phyloP scores from a whole-genome alignment of 2,329 filamentous ascomycete species.

The Cladosporium sp. region DNA sequence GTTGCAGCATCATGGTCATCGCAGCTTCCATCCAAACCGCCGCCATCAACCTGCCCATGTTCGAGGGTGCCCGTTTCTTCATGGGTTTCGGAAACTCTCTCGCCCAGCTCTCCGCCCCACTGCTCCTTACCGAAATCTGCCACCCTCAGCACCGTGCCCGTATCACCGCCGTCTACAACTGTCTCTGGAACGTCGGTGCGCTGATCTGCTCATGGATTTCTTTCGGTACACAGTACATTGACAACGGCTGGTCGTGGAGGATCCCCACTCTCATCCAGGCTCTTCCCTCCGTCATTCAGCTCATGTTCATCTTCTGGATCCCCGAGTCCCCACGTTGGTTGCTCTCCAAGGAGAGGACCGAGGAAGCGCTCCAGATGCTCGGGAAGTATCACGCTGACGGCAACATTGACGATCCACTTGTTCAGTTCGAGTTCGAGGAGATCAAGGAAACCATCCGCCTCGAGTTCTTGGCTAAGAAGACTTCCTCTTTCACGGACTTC shows the following conservation, averaged over 20 bases:
- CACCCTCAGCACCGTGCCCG: slow-evolving; percentile 20
- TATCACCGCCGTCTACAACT: slow-evolving; percentile 21
- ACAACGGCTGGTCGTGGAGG: slow-evolving; percentile 46
- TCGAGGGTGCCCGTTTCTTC: slow-evolving; percentile 21
- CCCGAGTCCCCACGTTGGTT: slow-evolving; percentile 63
- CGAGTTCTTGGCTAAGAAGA: slow-evolving; percentile 41
- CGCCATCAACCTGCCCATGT: slow-evolving; percentile 18
- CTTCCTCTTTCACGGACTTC: slow-evolving; percentile 58
- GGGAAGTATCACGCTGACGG: slow-evolving; percentile 64
- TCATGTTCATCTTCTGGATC: slow-evolving; percentile 48
- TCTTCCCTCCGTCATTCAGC: slow-evolving; percentile 30
- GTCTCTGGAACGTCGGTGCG: slow-evolving; percentile 20
- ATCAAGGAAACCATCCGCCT: slow-evolving; percentile 64
- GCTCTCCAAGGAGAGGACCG: slow-evolving; percentile 54
- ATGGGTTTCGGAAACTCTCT: slow-evolving; percentile 21
- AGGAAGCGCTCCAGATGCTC: slow-evolving; percentile 44
- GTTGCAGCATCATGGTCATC: slow-evolving; percentile 20
- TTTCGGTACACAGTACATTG: slow-evolving; percentile 19
- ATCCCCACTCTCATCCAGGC: slow-evolving; percentile 30
- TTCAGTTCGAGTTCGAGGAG: slow-evolving; percentile 66
- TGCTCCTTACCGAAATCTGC: slow-evolving; percentile 20
- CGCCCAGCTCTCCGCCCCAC: slow-evolving; percentile 19
- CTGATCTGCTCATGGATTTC: slow-evolving; percentile 21
- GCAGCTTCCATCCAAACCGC: slow-evolving; percentile 17
- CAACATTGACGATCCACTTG: slow-evolving; percentile 58